These are phyloP conservation scores for Salix purpurea DNA, from an alignment of 345 rosid species.

Conservation along the genomic window DNA sequence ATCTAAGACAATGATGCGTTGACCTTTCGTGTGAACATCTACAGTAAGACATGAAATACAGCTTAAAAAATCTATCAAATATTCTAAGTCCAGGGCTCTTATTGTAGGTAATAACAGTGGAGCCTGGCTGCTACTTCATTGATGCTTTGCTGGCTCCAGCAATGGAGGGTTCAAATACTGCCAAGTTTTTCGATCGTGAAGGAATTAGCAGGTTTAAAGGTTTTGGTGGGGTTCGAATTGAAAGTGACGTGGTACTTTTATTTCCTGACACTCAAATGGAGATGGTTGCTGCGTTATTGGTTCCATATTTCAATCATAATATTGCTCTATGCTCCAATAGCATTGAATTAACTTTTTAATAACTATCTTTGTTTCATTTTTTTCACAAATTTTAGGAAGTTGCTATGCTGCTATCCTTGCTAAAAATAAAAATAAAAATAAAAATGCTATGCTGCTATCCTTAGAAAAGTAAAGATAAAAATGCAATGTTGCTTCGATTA, in stretches of 20 bases:
- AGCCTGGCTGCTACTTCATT: constrained; percentile 94
- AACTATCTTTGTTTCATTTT: neutral
- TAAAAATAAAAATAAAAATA: no score
- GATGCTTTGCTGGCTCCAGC: constrained; percentile 74
- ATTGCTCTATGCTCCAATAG: no score
- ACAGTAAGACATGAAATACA: neutral
- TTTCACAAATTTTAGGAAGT: neutral
- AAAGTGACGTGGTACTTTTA: constrained; percentile 75
- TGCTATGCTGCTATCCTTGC: no score
- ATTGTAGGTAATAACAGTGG: constrained; percentile 85
- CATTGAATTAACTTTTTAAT: no score
- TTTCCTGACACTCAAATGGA: neutral
- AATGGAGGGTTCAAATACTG: constrained; percentile 46
- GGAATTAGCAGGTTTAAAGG: constrained; percentile 50
- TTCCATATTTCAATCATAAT: neutral
- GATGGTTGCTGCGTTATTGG: neutral
- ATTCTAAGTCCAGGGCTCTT: constrained; percentile 7
- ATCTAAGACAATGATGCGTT: neutral
- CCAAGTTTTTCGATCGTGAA: constrained; percentile 60
- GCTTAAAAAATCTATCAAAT: no score
- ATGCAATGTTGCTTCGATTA: no score
- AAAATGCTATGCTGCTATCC: no score
- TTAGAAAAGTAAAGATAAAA: no score
- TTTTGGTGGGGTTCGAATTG: constrained; percentile 92
- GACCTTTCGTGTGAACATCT: neutral